Base-by-base conservation (phyloP, 768 basidiomycete genomes). In the Tubosaeta brunneosetosa region DNA sequence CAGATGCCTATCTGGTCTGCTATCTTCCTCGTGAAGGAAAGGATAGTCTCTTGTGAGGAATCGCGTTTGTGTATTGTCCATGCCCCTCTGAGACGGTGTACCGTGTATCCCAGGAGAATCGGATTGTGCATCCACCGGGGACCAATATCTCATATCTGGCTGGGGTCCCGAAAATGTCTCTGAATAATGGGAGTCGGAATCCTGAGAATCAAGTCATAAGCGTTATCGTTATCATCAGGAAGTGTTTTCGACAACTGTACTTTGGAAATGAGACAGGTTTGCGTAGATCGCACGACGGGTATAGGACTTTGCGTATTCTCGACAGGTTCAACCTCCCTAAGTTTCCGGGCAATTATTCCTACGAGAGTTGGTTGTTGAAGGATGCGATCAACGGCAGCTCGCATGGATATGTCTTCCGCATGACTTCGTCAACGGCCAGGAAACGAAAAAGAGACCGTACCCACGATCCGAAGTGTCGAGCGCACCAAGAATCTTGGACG, bases 321-420 rank as follows among this genome's bases (percentile, higher is more conserved):
- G 1, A 34, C 42, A n/a, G 22, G 45, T 50, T 46, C 33, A 22
- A 33, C 17, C 26, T 41, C 46, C 25, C 40, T 2, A 34, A 4
- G 42, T 10, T 27, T 41, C 8, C 26, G 42, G 12, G 25, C 27
- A 46, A 43, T 17, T 8, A 70, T 52, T 22, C 66, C 67, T 26
- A 64, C 40, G 19, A 68, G 59, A 47, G 55, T 58, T 13, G 68
- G 59, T 38, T 57, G 52, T 17, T 52, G 45, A 32, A 68, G 66
- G 43, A 69, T 65, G 17, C 64, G 57, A 3, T 65, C 55, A 41
- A 69, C 61, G n/a, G 68, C 64, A 49, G 65, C 60, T 37, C 70
- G 64, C 48, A 63, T 58, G 31, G 66, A 63, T 25, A 42, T 25
- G 26, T 70, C 67, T 68, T 47, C 36, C 33, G 47, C 40, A 19